Evolutionary conservation across 345 rosid genomes (phyloP).

Genomic region (Pelargonium nanum): DNA sequence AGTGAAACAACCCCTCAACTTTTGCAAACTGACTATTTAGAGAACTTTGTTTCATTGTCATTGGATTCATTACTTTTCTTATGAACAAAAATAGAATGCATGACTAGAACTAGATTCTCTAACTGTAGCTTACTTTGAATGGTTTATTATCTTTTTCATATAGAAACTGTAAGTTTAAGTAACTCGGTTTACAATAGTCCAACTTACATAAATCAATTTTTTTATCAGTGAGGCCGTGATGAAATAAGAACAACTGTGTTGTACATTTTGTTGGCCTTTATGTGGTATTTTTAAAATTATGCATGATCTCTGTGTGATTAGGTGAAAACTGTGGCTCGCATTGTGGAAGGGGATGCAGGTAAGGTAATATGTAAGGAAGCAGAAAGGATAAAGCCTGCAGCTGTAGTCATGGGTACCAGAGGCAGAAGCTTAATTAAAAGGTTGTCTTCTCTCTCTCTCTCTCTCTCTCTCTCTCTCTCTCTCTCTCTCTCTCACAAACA

Average conservation of each 20-base stretch:
- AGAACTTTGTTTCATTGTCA: not conserved
- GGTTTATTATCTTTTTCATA: not conserved
- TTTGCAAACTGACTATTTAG: not conserved
- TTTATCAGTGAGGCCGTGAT: not conserved
- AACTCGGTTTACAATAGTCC: not conserved
- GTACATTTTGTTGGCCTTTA: not conserved
- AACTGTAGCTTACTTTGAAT: not conserved
- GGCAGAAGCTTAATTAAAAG: conserved; percentile 79
- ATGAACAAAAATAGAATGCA: not conserved
- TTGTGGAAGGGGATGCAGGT: conserved; percentile 77
- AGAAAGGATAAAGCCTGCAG: conserved; percentile 69
- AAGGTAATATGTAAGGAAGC: conserved; percentile 78
- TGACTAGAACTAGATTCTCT: not conserved
- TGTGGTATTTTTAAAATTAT: not conserved
- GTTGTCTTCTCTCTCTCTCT: conserved; percentile 18
- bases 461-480: not conserved
- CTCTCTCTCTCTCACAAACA: not conserved
- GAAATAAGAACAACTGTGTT: not conserved
- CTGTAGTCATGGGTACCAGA: conserved; percentile 82
- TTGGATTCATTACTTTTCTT: not conserved
- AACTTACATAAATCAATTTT: not conserved
- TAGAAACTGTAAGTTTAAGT: not conserved
- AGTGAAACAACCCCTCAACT: too few species aligned
- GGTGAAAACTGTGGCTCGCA: conserved; percentile 56
- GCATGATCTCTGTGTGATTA: conserved; percentile 13